phyloP scores from a whole-genome alignment of 2,329 filamentous ascomycete genomes.

The Exserohilum rostratum region DNA sequence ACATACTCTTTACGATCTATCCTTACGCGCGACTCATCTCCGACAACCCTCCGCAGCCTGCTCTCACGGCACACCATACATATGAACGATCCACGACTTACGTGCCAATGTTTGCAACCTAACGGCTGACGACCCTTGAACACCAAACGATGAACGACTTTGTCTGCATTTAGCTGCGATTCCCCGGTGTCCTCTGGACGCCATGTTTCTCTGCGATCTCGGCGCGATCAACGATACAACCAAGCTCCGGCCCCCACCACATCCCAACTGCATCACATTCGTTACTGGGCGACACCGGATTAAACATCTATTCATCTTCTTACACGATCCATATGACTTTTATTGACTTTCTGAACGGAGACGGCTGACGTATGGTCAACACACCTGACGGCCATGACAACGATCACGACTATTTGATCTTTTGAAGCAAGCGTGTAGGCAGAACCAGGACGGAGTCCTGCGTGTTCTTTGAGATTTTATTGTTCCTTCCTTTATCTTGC shows the following conservation, averaged over 20 bases:
- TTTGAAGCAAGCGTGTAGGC: constrained; percentile 14
- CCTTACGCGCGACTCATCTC: constrained; percentile 32
- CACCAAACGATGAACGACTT: constrained; percentile 42
- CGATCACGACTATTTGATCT: constrained; percentile 20
- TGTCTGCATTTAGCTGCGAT: constrained; percentile 43
- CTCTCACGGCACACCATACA: constrained; percentile 36
- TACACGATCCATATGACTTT: constrained; percentile 30
- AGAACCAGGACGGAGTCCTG: constrained; percentile 13
- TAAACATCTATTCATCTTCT: constrained; percentile 14
- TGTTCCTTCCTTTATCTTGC: constrained; percentile 9
- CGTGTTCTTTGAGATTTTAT: constrained; percentile 16
- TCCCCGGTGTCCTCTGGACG: constrained; percentile 45
- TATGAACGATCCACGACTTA: constrained; percentile 41
- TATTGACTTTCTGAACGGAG: constrained; percentile 27
- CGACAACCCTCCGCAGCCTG: constrained; percentile 32
- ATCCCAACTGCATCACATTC: constrained; percentile 41
- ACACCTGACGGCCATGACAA: constrained; percentile 29
- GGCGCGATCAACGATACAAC: constrained; percentile 13
- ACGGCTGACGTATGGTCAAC: constrained; percentile 38
- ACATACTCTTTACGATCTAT: constrained; percentile 22
- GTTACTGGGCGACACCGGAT: constrained; percentile 27
- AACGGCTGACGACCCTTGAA: constrained; percentile 42
- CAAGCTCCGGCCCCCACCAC: constrained; percentile 20
- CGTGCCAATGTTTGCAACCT: constrained; percentile 39
- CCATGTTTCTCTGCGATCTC: constrained; percentile 40